These are phyloP conservation scores for Udeniomyces megalosporus DNA, from an alignment of 768 basidiomycete species.

Conservation along the genomic window DNA sequence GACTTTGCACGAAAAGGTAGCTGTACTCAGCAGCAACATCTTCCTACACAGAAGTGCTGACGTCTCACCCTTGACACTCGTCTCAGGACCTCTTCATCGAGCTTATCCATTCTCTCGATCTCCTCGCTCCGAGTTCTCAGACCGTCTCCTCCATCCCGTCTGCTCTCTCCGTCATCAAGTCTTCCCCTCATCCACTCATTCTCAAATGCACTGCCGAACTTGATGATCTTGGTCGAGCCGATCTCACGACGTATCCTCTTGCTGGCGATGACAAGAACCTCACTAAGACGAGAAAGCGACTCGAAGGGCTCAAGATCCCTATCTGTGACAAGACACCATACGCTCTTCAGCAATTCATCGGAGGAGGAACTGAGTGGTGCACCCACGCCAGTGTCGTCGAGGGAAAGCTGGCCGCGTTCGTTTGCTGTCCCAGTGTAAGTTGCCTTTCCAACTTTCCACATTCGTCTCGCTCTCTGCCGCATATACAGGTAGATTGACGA, in stretches of 20 bases:
- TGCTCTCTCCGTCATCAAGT: conserved; percentile 18
- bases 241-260: conserved; percentile 26
- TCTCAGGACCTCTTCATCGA: conserved; percentile 24
- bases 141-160: conserved; percentile 22
- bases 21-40: background rate
- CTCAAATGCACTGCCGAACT: conserved; percentile 27
- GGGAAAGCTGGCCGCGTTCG: conserved; percentile 27
- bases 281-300: conserved; percentile 17
- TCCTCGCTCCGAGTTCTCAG: conserved; percentile 22
- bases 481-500: too few relatives aligned
- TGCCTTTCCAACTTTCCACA: background rate
- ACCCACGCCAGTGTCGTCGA: conserved; percentile 29
- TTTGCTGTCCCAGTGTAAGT: conserved; percentile 22
- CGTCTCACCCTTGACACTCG: too few relatives aligned
- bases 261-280: conserved; percentile 22
- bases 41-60: background rate
- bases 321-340: conserved; percentile 26
- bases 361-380: conserved; percentile 28
- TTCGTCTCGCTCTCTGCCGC: too few relatives aligned
- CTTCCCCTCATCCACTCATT: conserved; percentile 15
- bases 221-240: conserved; percentile 28
- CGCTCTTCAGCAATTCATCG: conserved; percentile 30
- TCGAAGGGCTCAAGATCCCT: conserved; percentile 17
- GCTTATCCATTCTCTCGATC: conserved; percentile 23
- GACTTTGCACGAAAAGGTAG: conserved; percentile 26